phyloP scores from a whole-genome alignment of 805 yeast species.

The Lipomyces yamanashiensis region DNA sequence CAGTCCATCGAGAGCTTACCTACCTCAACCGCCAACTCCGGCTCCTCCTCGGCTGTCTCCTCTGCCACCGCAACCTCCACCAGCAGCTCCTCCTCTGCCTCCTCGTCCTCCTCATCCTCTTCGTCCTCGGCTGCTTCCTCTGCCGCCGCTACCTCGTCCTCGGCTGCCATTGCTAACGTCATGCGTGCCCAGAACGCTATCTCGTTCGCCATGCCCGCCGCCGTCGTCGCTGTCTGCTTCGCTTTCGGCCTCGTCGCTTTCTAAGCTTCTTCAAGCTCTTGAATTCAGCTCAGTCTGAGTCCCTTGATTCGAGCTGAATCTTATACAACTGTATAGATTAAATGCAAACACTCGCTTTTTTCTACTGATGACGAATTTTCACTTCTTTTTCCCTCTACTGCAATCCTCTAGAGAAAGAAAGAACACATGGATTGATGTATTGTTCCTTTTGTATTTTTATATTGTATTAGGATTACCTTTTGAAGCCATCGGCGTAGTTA shows the following conservation, averaged over 20 bases:
- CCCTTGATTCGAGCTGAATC: not conserved
- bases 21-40: slow-evolving; percentile 7
- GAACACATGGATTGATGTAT: too few relatives aligned
- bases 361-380: too few relatives aligned
- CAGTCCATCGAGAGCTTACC: slow-evolving; percentile 10
- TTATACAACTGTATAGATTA: too few relatives aligned
- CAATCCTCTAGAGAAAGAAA: too few relatives aligned
- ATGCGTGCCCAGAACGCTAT: slow-evolving; percentile 2
- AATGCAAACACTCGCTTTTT: too few relatives aligned
- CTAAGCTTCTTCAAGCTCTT: not conserved
- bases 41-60: slow-evolving; percentile 18
- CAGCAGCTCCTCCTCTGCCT: slow-evolving; percentile 7
- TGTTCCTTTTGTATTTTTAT: too few relatives aligned
- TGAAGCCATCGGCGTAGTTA: too few relatives aligned
- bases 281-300: too few relatives aligned
- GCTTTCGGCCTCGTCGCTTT: slow-evolving; percentile 21
- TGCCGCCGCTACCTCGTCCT: slow-evolving; percentile 45
- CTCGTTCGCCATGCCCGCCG: slow-evolving; percentile 17
- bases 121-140: slow-evolving; percentile 37
- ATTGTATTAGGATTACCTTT: too few relatives aligned
- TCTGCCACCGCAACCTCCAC: slow-evolving; percentile 11
- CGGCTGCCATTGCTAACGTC: slow-evolving; percentile 46
- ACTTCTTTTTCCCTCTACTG: too few relatives aligned
- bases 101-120: slow-evolving; percentile 37
- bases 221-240: slow-evolving; percentile 22